Conservation (phyloP, 73 alveolate genomes). For the Paramecium pentaurelia region DNA sequence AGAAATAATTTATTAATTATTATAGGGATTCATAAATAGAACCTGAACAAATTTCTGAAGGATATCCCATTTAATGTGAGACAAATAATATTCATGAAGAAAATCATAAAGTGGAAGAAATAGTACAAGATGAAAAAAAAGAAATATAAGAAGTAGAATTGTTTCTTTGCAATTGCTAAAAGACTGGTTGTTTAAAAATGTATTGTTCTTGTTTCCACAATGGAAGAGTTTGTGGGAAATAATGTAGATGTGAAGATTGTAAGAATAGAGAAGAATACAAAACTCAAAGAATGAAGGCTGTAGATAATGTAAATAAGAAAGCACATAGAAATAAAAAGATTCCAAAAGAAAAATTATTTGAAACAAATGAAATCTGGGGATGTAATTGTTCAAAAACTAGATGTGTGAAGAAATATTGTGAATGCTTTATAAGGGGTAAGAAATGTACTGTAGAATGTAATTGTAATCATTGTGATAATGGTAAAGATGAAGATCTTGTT, state of each 20-base stretch:
- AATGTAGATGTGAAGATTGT: conserved; percentile 26
- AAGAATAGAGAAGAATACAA: not conserved
- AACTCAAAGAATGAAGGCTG: not conserved
- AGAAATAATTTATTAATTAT: not conserved
- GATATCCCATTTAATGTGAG: not conserved
- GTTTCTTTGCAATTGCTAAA: not conserved
- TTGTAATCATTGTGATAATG: conserved; percentile 43
- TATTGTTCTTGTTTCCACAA: conserved; percentile 49
- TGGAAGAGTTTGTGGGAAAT: not conserved
- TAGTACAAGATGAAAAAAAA: not conserved
- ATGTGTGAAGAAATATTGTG: conserved; percentile 32
- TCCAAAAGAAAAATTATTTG: not conserved
- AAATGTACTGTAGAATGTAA: conserved; percentile 39
- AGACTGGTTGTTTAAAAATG: conserved; percentile 4
- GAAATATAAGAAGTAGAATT: not conserved
- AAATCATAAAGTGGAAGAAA: not conserved
- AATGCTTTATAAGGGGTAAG: not conserved
- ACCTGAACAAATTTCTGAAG: not conserved
- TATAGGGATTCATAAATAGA: not conserved
- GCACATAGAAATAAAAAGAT: conserved; percentile 31
- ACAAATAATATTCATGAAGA: not conserved
- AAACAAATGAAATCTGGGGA: conserved; percentile 29
- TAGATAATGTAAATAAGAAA: not conserved
- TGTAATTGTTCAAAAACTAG: conserved; percentile 31
- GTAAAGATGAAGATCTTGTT: conserved; percentile 20